phyloP scores from a whole-genome alignment of 2,329 filamentous ascomycete species.

The Colletotrichum salicis region DNA sequence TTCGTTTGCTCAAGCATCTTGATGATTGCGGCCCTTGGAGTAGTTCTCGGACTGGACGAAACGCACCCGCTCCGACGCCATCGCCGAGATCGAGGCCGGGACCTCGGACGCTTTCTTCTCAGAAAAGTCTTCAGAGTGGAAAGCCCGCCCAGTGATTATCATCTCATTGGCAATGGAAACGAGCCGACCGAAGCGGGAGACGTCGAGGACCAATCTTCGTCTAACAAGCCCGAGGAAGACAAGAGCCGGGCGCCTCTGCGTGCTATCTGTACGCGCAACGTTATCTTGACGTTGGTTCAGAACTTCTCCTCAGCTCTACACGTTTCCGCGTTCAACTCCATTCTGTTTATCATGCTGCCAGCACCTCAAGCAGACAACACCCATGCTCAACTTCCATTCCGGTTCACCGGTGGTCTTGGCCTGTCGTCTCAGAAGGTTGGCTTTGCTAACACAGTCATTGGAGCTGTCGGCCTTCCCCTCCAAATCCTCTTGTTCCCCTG shows the following conservation, averaged over 20 bases:
- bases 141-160: not conserved
- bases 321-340: constrained; percentile 39
- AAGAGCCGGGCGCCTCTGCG: constrained; percentile 18
- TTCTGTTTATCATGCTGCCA: constrained; percentile 39
- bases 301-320: constrained; percentile 29
- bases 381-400: constrained; percentile 29
- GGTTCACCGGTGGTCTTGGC: constrained; percentile 40
- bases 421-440: constrained; percentile 40
- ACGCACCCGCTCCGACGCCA: constrained; percentile 20
- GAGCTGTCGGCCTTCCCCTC: constrained; percentile 39
- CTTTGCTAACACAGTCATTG: constrained; percentile 41
- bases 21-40: constrained; percentile 32
- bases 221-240: not conserved
- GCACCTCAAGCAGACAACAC: constrained; percentile 23
- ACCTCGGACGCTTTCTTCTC: not conserved
- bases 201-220: not conserved
- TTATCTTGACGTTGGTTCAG: constrained; percentile 35
- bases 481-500: constrained; percentile 39
- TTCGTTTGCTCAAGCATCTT: constrained; percentile 35
- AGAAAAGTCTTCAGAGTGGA: not conserved
- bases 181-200: not conserved
- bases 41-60: constrained; percentile 40
- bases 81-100: not conserved
- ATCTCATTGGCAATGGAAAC: not conserved
- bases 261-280: constrained; percentile 35